Evolutionary conservation across 768 basidiomycete genomes (phyloP).

Genomic region (Agrocybe pediades): DNA sequence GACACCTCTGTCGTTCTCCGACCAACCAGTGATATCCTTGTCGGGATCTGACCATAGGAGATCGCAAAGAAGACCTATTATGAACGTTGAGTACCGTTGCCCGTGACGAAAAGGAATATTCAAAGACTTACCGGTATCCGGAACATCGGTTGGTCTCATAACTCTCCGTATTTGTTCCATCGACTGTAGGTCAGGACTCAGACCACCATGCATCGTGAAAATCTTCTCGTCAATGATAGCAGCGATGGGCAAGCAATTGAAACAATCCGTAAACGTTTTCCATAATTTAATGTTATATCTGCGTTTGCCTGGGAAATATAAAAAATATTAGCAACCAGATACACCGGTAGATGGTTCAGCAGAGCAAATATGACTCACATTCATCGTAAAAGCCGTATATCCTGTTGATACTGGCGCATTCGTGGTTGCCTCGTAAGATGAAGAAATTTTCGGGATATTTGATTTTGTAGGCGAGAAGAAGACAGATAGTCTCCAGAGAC

Average conservation of each 20-base stretch:
- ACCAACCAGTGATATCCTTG: slow-evolving; percentile 99
- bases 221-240: slow-evolving; percentile 99
- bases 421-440: slow-evolving; percentile 97
- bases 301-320: slow-evolving; percentile 81
- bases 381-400: slow-evolving; percentile 99
- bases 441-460: slow-evolving; percentile 99
- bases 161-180: slow-evolving; percentile 99
- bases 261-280: slow-evolving; percentile 99
- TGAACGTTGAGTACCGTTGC: slow-evolving; percentile 1
- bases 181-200: slow-evolving; percentile 96
- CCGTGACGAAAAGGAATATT: neutral
- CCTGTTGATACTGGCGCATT: slow-evolving; percentile 98
- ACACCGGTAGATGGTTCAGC: slow-evolving; percentile 7
- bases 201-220: slow-evolving; percentile 98
- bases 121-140: slow-evolving; percentile 80
- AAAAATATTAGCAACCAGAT: slow-evolving; percentile 8
- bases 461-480: slow-evolving; percentile 99
- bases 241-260: slow-evolving; percentile 98
- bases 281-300: slow-evolving; percentile 99
- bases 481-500: slow-evolving; percentile 98
- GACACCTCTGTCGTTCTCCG: slow-evolving; percentile 98
- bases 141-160: slow-evolving; percentile 98
- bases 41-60: slow-evolving; percentile 99
- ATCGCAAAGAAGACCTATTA: slow-evolving; percentile 87
- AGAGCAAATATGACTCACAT: slow-evolving; percentile 59